phyloP scores from a whole-genome alignment of 106 monocot genomes.

The Dendrobium huoshanense region DNA sequence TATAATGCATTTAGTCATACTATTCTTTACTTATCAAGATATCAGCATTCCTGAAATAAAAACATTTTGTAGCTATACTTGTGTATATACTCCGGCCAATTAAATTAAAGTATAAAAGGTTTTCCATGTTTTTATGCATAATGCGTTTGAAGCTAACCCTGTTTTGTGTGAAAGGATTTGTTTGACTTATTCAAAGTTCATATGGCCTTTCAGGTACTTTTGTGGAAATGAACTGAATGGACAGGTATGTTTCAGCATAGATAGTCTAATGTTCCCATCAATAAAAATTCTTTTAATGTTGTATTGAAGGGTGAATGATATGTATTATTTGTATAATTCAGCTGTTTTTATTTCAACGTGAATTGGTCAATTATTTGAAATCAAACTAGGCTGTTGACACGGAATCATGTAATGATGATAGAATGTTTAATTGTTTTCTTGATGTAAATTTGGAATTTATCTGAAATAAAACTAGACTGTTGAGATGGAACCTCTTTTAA shows the following conservation, averaged over 20 bases:
- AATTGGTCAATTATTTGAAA: background rate
- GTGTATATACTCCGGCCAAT: background rate
- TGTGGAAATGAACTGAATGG: constrained; percentile 35
- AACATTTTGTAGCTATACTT: background rate
- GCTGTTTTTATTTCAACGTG: background rate
- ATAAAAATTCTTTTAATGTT: background rate
- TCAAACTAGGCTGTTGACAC: background rate
- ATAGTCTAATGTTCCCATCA: background rate
- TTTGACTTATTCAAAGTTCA: constrained; percentile 1
- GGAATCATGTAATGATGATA: background rate
- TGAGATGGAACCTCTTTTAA: background rate
- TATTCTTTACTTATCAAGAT: background rate
- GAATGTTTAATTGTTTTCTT: background rate
- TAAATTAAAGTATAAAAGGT: background rate
- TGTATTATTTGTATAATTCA: background rate
- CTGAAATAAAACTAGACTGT: background rate
- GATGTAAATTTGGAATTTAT: background rate
- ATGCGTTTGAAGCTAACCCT: background rate
- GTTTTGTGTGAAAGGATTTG: background rate
- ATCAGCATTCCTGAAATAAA: background rate
- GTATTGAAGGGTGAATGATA: background rate
- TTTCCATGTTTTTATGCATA: background rate
- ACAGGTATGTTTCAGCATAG: constrained; percentile 26
- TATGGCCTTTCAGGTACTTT: constrained; percentile 38
- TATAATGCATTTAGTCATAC: background rate